Evolutionary conservation across 2,329 filamentous ascomycete species (phyloP), one percentile per base, ranked within the genome.

Genomic region (Fusarium verrucosum): DNA sequence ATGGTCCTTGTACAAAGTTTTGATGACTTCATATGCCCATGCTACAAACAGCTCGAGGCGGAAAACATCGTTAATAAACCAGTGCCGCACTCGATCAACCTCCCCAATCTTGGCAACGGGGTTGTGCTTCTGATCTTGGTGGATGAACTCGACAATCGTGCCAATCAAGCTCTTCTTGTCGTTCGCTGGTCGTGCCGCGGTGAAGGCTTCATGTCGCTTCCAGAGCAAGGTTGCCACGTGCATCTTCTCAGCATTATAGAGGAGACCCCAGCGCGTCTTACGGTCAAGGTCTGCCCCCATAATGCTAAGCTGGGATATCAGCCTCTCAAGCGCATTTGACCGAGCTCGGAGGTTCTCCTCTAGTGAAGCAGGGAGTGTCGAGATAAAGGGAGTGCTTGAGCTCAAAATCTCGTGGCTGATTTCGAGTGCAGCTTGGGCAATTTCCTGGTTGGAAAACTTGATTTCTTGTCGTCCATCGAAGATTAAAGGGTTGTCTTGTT

Each of bases 161-260:
- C 88, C 85, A 50, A 96, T 82, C 49, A 96, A 82, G 5, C 89
- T 90, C 72, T 87, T 87, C 71, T 89, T 88, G 37, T 87, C 82
- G 33, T 85, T 85, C 17, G 82, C 81, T 14, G 85, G 80, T 10
- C 86, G 85, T 46, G 81, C 82, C 47, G 85, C 82, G 9, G 89
- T 82, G 47, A 89, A 89, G 9, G 82, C 80, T 72, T 97, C 91
- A 71, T 96, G 92, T 50, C 87, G 83, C 62, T 88, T 88, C 93
- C 94, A 98, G 33, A 98, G 83, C 41, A 87, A 83, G 59, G 86
- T 84, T 17, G 92, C 92, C 32, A 93, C 91, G 38, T 90, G 87
- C 79, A 98, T 85, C 77, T 94, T 97, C 76, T 99, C 95, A 0
- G 94, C 94, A 71, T 94, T 89, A 82, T 89, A 91, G n/a, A 99